phyloP scores from a whole-genome alignment of 1,284 basidiomycete genomes.

The Jaminaea rosea region DNA sequence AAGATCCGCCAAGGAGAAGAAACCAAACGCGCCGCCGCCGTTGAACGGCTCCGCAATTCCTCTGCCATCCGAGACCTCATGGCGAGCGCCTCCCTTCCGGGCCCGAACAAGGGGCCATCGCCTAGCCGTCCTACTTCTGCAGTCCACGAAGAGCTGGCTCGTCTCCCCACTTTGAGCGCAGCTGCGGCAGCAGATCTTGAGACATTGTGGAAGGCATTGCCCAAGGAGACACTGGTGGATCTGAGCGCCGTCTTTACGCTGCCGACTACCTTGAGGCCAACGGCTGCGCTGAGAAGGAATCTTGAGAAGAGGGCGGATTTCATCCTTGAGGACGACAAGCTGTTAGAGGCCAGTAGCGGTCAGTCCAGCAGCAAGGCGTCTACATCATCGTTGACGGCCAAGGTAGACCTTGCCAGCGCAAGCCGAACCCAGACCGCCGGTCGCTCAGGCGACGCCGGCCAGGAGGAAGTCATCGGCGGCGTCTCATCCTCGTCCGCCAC shows the following conservation, averaged over 20 bases:
- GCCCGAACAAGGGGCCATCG: no score
- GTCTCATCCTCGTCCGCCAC: no score
- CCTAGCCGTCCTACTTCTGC: no score
- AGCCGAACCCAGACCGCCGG: not conserved
- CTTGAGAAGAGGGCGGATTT: not conserved
- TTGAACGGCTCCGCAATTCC: conserved; percentile 12
- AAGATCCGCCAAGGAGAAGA: conserved; percentile 39
- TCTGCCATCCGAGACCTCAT: not conserved
- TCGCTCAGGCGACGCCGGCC: not conserved
- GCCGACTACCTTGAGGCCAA: not conserved
- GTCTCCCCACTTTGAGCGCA: no score
- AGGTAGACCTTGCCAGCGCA: no score
- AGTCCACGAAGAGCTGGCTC: no score
- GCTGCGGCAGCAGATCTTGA: not conserved
- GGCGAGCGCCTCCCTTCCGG: no score
- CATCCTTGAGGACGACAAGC: not conserved
- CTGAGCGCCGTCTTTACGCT: not conserved
- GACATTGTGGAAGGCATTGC: not conserved
- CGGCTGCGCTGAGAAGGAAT: not conserved
- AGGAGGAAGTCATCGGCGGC: not conserved
- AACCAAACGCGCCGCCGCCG: conserved; percentile 22
- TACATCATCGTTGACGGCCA: no score
- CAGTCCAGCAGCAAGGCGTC: not conserved
- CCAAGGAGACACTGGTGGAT: not conserved
- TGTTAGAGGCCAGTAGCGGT: not conserved